Conservation (phyloP, 2,329 filamentous ascomycete genomes). For the Neopestalotiopsis rosae region DNA sequence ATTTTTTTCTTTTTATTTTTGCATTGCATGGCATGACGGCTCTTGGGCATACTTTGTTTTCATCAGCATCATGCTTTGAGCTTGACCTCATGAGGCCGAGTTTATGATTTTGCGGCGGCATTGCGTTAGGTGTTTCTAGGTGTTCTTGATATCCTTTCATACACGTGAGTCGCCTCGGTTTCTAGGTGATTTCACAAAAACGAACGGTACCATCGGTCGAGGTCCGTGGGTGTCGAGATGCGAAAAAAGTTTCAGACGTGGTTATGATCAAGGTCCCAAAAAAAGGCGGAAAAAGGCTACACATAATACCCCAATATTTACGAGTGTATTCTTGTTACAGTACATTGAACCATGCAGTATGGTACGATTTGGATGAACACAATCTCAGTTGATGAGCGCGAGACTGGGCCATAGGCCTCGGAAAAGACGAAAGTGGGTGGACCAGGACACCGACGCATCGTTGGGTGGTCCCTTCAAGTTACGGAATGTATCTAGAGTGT, state of each 20-base stretch:
- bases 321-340: background rate
- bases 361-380: background rate
- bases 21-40: constrained; percentile 32
- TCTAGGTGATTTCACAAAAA: constrained; percentile 1
- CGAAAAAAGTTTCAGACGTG: constrained; percentile 1
- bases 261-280: background rate
- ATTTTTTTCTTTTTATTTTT: constrained; percentile 20
- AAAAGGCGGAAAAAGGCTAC: background rate
- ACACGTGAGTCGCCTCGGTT: background rate
- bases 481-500: too few species aligned
- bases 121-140: constrained; percentile 38
- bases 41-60: constrained; percentile 27
- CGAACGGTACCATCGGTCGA: background rate
- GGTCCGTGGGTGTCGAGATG: background rate
- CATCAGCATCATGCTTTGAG: background rate
- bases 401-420: background rate
- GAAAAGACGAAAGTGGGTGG: background rate
- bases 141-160: constrained; percentile 23
- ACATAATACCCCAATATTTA: constrained; percentile 11
- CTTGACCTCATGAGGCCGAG: constrained; percentile 19
- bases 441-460: background rate
- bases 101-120: constrained; percentile 34
- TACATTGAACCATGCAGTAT: background rate
- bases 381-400: background rate
- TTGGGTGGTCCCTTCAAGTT: background rate